Conservation (phyloP, 352 stramenopile species). For the Globisporangium mamillatum region DNA sequence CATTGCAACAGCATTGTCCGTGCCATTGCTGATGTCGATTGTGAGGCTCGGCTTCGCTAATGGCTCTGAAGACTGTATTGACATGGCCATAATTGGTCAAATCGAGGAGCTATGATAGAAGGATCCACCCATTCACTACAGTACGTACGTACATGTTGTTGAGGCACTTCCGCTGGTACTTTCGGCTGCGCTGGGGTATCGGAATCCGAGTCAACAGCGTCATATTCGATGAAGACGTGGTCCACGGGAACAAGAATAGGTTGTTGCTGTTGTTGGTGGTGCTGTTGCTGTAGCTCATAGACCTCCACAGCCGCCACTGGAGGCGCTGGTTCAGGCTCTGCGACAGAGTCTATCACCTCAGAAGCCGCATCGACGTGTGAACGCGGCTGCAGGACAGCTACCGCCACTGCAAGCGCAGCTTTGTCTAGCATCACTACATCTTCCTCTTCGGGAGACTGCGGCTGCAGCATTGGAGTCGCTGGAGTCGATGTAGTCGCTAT, state of each 20-base stretch:
- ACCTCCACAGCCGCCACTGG: not conserved
- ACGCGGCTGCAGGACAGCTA: not conserved
- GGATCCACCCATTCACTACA: not conserved
- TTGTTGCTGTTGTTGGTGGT: not conserved
- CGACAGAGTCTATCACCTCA: not conserved
- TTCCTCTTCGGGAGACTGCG: not conserved
- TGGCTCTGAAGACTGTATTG: not conserved
- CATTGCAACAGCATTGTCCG: not conserved
- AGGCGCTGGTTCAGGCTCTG: slow-evolving; percentile 11
- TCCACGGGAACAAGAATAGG: not conserved
- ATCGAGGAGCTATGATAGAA: not conserved
- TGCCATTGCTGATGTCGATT: slow-evolving; percentile 2
- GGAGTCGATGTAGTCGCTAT: no score
- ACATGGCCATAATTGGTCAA: no score
- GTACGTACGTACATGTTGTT: slow-evolving; percentile 6
- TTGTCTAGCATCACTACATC: not conserved
- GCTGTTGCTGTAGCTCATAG: not conserved
- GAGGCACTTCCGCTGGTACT: not conserved
- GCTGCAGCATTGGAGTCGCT: not conserved
- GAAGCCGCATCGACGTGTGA: not conserved
- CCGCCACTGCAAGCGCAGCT: not conserved
- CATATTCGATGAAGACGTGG: slow-evolving; percentile 11
- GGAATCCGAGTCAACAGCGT: not conserved
- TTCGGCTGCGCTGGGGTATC: not conserved
- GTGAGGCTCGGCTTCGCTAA: not conserved